Percentiles rank a stretch among this genome's conserved stretches.
phyloP scores from a whole-genome alignment of 371 early-diverging fungal genomes.

The Catenaria anguillulae region DNA sequence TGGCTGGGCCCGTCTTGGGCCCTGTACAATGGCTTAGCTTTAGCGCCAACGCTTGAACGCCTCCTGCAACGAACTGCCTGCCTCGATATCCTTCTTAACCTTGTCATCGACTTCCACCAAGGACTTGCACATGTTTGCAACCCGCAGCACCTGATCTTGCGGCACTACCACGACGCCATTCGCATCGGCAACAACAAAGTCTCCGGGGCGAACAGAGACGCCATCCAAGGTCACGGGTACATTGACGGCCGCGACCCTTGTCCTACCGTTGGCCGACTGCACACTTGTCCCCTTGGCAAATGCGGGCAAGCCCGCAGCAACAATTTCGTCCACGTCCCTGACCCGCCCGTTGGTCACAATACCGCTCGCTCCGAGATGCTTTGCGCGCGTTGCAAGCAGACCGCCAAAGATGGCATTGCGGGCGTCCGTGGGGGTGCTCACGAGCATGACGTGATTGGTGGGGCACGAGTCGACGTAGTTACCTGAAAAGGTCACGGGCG shows the following conservation, averaged over 20 bases:
- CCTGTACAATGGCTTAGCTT: too few species aligned
- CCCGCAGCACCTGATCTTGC: constrained; percentile 28
- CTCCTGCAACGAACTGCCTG: not conserved
- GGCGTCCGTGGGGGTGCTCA: constrained; percentile 41
- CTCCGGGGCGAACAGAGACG: constrained; percentile 43
- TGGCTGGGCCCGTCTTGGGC: too few species aligned
- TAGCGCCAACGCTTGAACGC: not conserved
- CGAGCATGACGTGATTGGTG: constrained; percentile 33
- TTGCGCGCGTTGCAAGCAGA: constrained; percentile 59
- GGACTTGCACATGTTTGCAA: constrained; percentile 35
- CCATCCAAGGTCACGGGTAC: constrained; percentile 41
- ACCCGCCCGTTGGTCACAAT: constrained; percentile 61
- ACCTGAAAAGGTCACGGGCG: constrained; percentile 23
- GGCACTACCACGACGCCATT: constrained; percentile 64
- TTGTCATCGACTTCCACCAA: constrained; percentile 43
- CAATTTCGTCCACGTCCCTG: constrained; percentile 54
- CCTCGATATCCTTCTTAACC: not conserved
- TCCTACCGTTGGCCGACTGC: constrained; percentile 49
- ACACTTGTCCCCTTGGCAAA: constrained; percentile 46
- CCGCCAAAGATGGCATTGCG: constrained; percentile 73
- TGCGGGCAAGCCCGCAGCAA: constrained; percentile 44
- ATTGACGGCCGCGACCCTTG: constrained; percentile 44
- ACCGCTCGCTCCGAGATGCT: constrained; percentile 38
- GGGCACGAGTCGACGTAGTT: constrained; percentile 41
- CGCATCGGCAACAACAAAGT: constrained; percentile 60